Percentiles rank a stretch among this genome's conserved stretches.
Conservation (phyloP, 2,329 filamentous ascomycete genomes). For the Rhynchosporium graminicola region DNA sequence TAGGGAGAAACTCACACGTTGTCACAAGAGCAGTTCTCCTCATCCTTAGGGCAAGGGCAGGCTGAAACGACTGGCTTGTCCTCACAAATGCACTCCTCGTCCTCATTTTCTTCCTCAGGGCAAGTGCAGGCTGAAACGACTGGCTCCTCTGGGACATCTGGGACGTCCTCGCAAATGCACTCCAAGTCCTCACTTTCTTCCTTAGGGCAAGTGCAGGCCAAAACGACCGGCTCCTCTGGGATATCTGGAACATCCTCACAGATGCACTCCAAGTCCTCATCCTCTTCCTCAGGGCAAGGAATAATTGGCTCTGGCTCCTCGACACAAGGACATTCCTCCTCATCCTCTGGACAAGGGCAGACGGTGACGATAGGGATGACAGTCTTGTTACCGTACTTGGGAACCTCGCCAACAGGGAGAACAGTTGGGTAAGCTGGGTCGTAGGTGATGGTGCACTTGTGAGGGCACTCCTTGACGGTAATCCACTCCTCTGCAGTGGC, state of each 20-base stretch:
- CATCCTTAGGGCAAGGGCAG: neutral
- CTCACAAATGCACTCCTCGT: no score
- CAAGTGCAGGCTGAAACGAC: no score
- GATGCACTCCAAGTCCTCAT: no score
- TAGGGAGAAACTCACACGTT: neutral
- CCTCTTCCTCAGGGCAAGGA: no score
- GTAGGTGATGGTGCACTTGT: conserved; percentile 26
- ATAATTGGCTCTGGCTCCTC: neutral
- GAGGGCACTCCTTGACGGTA: conserved; percentile 24
- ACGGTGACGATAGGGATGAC: neutral
- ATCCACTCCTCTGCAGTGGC: conserved; percentile 22
- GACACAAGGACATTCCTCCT: neutral
- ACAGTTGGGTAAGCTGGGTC: conserved; percentile 14
- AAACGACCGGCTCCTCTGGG: no score
- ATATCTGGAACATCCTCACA: no score
- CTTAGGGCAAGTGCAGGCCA: no score
- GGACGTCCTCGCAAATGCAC: no score
- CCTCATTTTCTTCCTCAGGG: no score
- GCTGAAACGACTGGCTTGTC: neutral
- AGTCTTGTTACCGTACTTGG: conserved; percentile 15
- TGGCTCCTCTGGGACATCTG: no score
- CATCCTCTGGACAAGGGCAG: conserved; percentile 1
- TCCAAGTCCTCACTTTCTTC: no score
- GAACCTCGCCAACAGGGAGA: conserved; percentile 10
- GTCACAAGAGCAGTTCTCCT: neutral